These are phyloP conservation scores for Trametes hirsuta DNA, from an alignment of 1,284 basidiomycete species.

Conservation along the genomic window DNA sequence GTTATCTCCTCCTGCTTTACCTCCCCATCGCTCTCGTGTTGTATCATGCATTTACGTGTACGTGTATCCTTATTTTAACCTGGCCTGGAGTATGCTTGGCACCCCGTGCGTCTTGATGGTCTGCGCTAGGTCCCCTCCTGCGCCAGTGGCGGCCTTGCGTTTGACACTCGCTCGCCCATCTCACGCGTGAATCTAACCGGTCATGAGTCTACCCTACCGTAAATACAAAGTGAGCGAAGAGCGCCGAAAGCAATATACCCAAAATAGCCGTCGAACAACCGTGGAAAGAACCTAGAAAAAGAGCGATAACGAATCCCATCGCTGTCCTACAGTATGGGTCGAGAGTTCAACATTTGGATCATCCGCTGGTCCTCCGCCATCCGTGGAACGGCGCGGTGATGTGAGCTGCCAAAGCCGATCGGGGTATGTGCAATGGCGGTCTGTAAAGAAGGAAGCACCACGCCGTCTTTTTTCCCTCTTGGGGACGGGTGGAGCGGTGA, in stretches of 20 bases:
- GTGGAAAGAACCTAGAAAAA: not conserved
- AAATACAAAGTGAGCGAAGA: slow-evolving; percentile 11
- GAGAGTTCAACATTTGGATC: slow-evolving; percentile 62
- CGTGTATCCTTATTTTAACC: slow-evolving; percentile 23
- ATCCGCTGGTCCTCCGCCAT: slow-evolving; percentile 63
- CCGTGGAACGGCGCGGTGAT: slow-evolving; percentile 42
- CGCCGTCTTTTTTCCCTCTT: slow-evolving; percentile 25
- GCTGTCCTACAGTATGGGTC: slow-evolving; percentile 38
- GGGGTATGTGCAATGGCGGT: slow-evolving; percentile 30
- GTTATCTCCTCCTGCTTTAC: slow-evolving; percentile 7
- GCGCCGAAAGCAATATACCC: slow-evolving; percentile 19
- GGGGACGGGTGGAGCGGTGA: slow-evolving; percentile 25
- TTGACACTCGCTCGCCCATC: not conserved
- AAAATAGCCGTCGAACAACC: slow-evolving; percentile 8
- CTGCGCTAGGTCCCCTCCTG: not conserved
- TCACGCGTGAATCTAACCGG: slow-evolving; percentile 1
- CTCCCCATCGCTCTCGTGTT: slow-evolving; percentile 19
- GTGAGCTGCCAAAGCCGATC: slow-evolving; percentile 26
- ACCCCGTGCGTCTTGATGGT: slow-evolving; percentile 6
- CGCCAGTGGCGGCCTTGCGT: not conserved
- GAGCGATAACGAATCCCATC: not conserved
- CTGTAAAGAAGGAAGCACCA: slow-evolving; percentile 34
- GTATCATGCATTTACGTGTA: slow-evolving; percentile 25
- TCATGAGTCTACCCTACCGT: slow-evolving; percentile 13
- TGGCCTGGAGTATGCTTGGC: slow-evolving; percentile 11